Evolutionary conservation across 2,329 filamentous ascomycete species (phyloP), one percentile per base, ranked within the genome.

Genomic region (Apiospora marii): DNA sequence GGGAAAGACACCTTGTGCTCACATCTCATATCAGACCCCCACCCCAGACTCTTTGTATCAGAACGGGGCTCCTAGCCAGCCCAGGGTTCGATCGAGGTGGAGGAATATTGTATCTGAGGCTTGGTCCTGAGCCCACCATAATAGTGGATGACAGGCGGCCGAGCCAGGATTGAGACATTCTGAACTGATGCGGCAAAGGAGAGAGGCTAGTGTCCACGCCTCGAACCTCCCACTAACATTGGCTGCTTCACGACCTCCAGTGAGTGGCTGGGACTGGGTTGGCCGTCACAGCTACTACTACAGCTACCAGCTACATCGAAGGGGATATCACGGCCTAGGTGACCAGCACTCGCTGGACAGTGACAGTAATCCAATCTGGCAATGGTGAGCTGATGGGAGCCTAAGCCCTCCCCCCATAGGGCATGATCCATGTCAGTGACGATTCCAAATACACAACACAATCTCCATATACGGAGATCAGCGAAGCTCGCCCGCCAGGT

Each of bases 21-120:
- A 68, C 41, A 68, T 68, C 58, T 64, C 67, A 48, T 68, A 68
- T 68, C 41, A 68, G 67, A 68, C 67, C 67, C 67, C 67, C 67
- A 68, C 67, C 67, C 67, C 13, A 34, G 67, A 44, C 67, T 46
- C 58, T 64, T 30, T 64, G 58, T 64, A 64, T 64, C 58, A 64
- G 58, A 4, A 64, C 34, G 58, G 58, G 58, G 58, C 58, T 64
- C 58, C 19, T 37, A 64, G 34, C 19, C 34, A 41, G 58, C 58
- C 58, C 58, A 64, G 58, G 53, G 58, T 64, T n/a, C 58, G 58
- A 64, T 64, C 58, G 58, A 64, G 34, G 34, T 41, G 34, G 58
- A 64, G 58, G 58, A 64, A 13, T 41, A 64, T 64, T 64, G 58
- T 19, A 68, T 68, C 44, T 34, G 43, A 68, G 67, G 43, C 67